Conservation (phyloP, 352 stramenopile genomes). For the Phytophthora sp. region DNA sequence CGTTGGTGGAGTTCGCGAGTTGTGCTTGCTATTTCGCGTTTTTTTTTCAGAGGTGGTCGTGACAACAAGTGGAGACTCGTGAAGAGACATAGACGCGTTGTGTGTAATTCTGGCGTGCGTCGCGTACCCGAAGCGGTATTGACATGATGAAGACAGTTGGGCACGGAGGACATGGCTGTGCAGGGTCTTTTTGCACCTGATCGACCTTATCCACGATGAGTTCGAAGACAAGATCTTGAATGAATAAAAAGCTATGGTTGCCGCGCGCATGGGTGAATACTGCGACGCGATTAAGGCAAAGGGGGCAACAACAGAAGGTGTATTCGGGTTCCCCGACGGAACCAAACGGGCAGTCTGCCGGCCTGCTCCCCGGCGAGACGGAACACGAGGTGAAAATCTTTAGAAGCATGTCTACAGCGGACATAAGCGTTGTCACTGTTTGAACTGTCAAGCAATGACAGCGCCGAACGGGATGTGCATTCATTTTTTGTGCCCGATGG, state of each 20-base stretch:
- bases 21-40: background rate
- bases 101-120: slow-evolving; percentile 1
- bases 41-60: background rate
- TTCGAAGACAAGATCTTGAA: slow-evolving; percentile 11
- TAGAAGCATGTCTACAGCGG: slow-evolving; percentile 11
- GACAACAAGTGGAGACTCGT: background rate
- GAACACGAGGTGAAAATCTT: background rate
- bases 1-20: background rate
- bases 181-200: slow-evolving; percentile 10
- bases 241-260: background rate
- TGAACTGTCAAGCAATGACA: slow-evolving; percentile 13
- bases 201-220: slow-evolving; percentile 1
- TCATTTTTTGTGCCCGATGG: no score
- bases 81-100: background rate
- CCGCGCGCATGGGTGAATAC: slow-evolving; percentile 1
- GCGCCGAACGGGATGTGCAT: no score
- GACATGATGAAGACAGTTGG: slow-evolving; percentile 11
- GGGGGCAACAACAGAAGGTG: background rate
- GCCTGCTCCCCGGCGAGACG: background rate
- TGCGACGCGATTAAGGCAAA: slow-evolving; percentile 1
- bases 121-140: slow-evolving; percentile 16
- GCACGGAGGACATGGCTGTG: background rate
- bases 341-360: slow-evolving; percentile 4
- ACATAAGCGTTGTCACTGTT: slow-evolving; percentile 5
- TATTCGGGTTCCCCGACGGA: slow-evolving; percentile 7